Conservation (phyloP, 1,284 basidiomycete genomes). For the Sphaerobolus stellatus region DNA sequence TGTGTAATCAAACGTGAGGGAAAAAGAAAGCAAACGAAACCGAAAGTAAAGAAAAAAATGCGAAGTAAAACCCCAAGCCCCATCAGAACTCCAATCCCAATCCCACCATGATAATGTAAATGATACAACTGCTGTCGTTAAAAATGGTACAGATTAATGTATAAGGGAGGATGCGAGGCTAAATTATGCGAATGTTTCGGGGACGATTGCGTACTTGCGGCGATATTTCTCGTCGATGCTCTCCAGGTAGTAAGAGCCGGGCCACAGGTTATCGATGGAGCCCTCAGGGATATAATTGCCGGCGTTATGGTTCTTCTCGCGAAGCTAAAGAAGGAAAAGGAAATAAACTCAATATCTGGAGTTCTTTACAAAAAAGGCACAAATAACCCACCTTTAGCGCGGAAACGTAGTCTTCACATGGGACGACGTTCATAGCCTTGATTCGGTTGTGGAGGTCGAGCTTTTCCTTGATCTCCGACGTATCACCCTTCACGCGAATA, state of each 20-base stretch:
- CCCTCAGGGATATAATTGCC: conserved; percentile 85
- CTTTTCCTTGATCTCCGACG: conserved; percentile 74
- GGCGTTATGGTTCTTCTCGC: conserved; percentile 96
- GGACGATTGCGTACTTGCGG: conserved; percentile 67
- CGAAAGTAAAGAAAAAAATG: too few relatives aligned
- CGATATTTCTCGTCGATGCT: conserved; percentile 91
- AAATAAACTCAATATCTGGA: conserved; percentile 13
- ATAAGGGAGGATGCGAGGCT: too few relatives aligned
- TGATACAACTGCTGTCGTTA: too few relatives aligned
- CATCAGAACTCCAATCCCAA: too few relatives aligned
- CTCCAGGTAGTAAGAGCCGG: conserved; percentile 91
- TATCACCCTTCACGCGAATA: conserved; percentile 83
- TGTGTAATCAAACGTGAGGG: too few relatives aligned
- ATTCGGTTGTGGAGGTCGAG: conserved; percentile 79
- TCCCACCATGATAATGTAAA: too few relatives aligned
- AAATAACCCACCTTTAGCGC: conserved; percentile 70
- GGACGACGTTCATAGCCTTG: conserved; percentile 85
- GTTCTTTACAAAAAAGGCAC: conserved; percentile 7
- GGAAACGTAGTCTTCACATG: conserved; percentile 83
- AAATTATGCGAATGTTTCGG: too few relatives aligned
- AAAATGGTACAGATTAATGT: too few relatives aligned
- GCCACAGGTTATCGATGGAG: conserved; percentile 90
- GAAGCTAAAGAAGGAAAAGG: conserved; percentile 53
- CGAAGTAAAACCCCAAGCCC: too few relatives aligned
- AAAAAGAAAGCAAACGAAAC: too few relatives aligned